Base-by-base conservation (phyloP, 371 early-diverging fungal genomes). In the Mortierella sp. region DNA sequence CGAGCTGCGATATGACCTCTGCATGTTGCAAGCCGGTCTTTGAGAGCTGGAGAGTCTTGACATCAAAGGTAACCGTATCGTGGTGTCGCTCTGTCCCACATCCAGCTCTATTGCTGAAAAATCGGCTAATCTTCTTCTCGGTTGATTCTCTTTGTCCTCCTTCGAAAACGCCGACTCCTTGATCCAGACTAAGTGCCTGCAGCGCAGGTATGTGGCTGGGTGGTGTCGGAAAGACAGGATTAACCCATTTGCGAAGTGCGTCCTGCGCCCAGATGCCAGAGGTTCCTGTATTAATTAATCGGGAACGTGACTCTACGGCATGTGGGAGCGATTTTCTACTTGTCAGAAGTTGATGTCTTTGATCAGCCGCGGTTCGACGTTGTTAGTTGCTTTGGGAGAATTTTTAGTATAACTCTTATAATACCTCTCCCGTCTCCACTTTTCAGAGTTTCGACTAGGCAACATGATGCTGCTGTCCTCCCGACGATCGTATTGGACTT, bases 1-100 rank as follows among this genome's bases (percentile, higher is more conserved):
- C 94, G 3, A 89, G 71, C 73, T 93, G 94, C 0, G 83, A 84
- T 41, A 93, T 72, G 14, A 90, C 86, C 26, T 64, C 41, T 0
- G 79, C 79, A 1, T 43, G 41, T 41, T 64, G 54, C 4, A 88
- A 49, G 44, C 73, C 76, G 2, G 57, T 37, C 47, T 82, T 84
- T 0, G 80, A 73, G 17, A 87, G 54, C 14, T 79, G 73, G 19
- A 73, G 30, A 43, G 53, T 51, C 15, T 62, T 53, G 6, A 41
- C 48, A 21, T 59, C 41, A 4, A 59, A 32, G 1, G 19, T n/a
- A 5, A 23, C 34, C 0, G 53, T 43, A n/a, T 51, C 44, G 21
- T 34, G 37, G 11, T 34, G 37, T 14, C 14, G 11, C 14, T 14
- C 37, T 34, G 37, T 14, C 14, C 37, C 37, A 34, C 11, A 14